These are phyloP conservation scores for Aspergillus fumigatus DNA, from an alignment of 2,329 filamentous ascomycete species.

Conservation along the genomic window DNA sequence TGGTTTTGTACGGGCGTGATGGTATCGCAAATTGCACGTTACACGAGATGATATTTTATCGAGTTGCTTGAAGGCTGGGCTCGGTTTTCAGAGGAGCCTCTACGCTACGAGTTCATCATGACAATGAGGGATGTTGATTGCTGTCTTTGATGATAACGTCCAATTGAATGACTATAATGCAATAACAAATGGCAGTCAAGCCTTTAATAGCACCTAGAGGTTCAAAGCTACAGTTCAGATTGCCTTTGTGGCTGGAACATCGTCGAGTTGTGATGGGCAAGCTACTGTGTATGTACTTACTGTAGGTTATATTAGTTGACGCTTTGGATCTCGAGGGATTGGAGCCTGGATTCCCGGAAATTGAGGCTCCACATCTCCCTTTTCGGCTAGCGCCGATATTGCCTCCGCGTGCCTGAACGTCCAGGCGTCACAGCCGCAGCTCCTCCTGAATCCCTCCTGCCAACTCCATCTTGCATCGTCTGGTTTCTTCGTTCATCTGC, in stretches of 20 bases:
- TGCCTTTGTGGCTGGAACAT: neutral
- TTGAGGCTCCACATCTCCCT: neutral
- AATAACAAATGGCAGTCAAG: neutral
- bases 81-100: neutral
- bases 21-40: neutral
- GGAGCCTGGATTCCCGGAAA: neutral
- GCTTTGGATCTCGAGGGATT: neutral
- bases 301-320: neutral
- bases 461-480: conserved; percentile 7
- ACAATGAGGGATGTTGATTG: neutral
- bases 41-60: neutral
- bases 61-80: neutral
- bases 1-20: neutral
- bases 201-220: neutral
- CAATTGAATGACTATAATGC: neutral
- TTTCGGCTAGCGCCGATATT: conserved; percentile 18
- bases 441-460: conserved; percentile 18
- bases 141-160: neutral
- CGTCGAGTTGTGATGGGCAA: neutral
- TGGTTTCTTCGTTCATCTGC: conserved; percentile 15
- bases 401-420: conserved; percentile 24
- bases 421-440: conserved; percentile 20
- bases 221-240: neutral
- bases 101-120: neutral
- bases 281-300: conserved; percentile 1